A percentile compares a stretch with the other conserved stretches of the same genome.
Conservation (phyloP, 192 early-diverging fungal genomes). For the Bifiguratus adelaidae region DNA sequence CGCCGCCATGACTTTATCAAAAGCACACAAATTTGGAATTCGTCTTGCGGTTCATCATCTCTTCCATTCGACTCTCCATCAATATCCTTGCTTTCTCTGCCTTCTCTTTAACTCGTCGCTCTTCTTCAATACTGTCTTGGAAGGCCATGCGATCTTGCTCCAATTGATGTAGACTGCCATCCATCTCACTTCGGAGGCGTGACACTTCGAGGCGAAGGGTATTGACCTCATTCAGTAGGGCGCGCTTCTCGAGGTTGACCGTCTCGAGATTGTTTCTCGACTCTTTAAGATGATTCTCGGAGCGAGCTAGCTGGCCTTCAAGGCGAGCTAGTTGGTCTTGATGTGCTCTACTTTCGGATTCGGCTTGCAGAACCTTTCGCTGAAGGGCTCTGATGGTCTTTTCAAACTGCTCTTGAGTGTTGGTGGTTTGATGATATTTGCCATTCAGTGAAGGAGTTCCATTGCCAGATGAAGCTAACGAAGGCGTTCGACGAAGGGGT, state of each 20-base stretch:
- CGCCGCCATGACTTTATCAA: slow-evolving; percentile 10
- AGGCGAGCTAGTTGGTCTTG: not conserved
- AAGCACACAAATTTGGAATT: slow-evolving; percentile 51
- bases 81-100: slow-evolving; percentile 31
- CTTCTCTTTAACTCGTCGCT: slow-evolving; percentile 32
- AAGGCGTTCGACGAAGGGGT: not conserved
- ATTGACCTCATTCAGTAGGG: slow-evolving; percentile 19
- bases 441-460: not conserved
- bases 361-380: not conserved
- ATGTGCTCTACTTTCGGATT: slow-evolving; percentile 6
- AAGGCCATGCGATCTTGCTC: slow-evolving; percentile 21
- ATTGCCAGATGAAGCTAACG: not conserved
- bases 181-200: slow-evolving; percentile 15
- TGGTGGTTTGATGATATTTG: not conserved
- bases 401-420: slow-evolving; percentile 5
- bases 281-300: not conserved
- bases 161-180: slow-evolving; percentile 4
- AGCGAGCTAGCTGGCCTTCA: not conserved
- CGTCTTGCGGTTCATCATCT: slow-evolving; percentile 37
- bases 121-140: slow-evolving; percentile 23
- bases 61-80: slow-evolving; percentile 40
- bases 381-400: slow-evolving; percentile 10
- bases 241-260: slow-evolving; percentile 22
- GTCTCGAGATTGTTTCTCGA: too few relatives aligned
- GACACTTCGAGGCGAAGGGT: slow-evolving; percentile 21